Base-by-base conservation (phyloP, 768 basidiomycete genomes). In the Pleurotus djamor region DNA sequence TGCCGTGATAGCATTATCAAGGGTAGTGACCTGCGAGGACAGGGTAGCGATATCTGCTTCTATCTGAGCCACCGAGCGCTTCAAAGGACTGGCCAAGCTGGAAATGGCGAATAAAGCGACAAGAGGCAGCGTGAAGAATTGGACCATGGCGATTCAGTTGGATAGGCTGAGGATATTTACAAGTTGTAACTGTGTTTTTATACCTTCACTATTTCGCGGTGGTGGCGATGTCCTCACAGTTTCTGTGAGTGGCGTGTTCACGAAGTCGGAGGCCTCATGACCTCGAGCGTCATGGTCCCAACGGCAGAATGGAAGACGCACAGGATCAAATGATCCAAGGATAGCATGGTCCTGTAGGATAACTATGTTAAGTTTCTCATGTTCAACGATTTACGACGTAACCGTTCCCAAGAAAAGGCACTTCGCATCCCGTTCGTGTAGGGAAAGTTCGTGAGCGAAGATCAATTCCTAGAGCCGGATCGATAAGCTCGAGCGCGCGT, bases 1-100 rank as follows among this genome's bases (percentile, higher is more conserved):
- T 3, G 64, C 68, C 2, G 52, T 67, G 57, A 72, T 68, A 47
- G 61, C 57, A 54, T 58, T 68, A 64, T 72, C 67, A 12, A 75
- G 63, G 13, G 64, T 62, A 14, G 63, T 66, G 2, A 71, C 62
- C 50, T 69, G 66, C 0, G 64, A 55, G 4, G 65, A 54, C 48
- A 72, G 67, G 5, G 34, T 61, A 2, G 63, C 59, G 33, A 72
- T 67, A 50, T 73, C 71, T 2, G 68, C 43, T 56, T 66, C 60
- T 59, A 75, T 62, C 16, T 70, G 61, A 41, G 63, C 62, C n/a
- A 70, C 66, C 9, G 62, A 63, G 54, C 67, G 49, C 50, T 66
- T 66, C 16, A 52, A 32, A 12, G 36, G 61, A 56, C 62, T 59
- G 43, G 63, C 49, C 7, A 62, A 50, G 13, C 60, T 51, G 48